Conservation (phyloP, 441 rosid genomes). For the Populus hybrid region DNA sequence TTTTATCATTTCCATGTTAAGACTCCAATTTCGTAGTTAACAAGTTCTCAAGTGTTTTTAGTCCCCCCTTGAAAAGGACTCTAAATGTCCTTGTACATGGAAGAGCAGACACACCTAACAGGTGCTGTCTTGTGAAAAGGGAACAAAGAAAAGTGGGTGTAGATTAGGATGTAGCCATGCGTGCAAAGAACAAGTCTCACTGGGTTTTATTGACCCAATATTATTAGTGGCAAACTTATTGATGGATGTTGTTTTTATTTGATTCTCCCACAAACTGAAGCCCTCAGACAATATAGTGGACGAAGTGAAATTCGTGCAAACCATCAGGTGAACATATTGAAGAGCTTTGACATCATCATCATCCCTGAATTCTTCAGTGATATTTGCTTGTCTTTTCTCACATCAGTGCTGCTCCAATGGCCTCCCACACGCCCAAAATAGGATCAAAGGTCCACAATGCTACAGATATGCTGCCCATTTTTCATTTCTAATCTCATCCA, state of each 20-base stretch:
- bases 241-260: background rate
- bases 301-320: background rate
- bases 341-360: background rate
- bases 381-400: background rate
- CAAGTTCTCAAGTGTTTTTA: background rate
- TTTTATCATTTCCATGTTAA: background rate
- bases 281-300: slow-evolving; percentile 7
- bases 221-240: background rate
- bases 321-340: slow-evolving; percentile 5
- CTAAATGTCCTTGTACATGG: background rate
- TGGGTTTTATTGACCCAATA: background rate
- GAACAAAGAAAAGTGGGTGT: slow-evolving; percentile 13
- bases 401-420: background rate
- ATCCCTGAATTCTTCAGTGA: background rate
- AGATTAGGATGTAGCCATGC: background rate
- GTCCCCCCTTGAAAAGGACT: slow-evolving; percentile 31
- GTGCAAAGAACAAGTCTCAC: slow-evolving; percentile 4
- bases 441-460: background rate
- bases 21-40: background rate
- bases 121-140: background rate
- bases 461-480: background rate
- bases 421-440: background rate
- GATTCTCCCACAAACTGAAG: background rate
- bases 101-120: slow-evolving; percentile 12
- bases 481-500: background rate